Conservation (phyloP, 345 rosid genomes). For the Acer campestre region DNA sequence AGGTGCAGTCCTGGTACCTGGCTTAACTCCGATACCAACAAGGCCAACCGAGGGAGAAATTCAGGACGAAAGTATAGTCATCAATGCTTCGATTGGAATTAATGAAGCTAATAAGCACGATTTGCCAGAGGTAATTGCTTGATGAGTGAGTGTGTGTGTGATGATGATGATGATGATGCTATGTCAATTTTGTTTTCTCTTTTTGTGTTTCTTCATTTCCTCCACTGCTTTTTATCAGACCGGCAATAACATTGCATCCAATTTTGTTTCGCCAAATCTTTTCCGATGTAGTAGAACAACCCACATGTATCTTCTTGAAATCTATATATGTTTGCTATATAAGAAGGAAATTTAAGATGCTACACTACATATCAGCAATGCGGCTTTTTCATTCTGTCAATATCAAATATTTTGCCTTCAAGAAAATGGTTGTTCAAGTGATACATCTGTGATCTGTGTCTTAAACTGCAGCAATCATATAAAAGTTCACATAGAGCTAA, state of each 20-base stretch:
- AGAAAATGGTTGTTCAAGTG: not conserved
- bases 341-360: not conserved
- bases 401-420: conserved; percentile 3
- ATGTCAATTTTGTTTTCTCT: conserved; percentile 11
- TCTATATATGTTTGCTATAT: not conserved
- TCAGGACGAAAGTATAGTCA: conserved; percentile 22
- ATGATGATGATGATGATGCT: conserved; percentile 13
- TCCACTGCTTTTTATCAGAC: conserved; percentile 1
- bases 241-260: conserved; percentile 11
- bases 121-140: conserved; percentile 57
- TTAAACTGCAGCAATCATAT: not conserved
- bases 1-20: conserved; percentile 70
- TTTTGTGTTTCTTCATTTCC: not conserved
- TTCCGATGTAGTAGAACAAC: conserved; percentile 10
- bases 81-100: conserved; percentile 34
- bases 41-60: conserved; percentile 27
- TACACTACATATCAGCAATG: not conserved
- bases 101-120: conserved; percentile 31
- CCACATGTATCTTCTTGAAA: conserved; percentile 26
- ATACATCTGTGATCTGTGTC: no score
- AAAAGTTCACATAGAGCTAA: not conserved
- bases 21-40: conserved; percentile 41
- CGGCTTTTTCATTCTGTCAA: conserved; percentile 10
- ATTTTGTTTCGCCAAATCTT: conserved; percentile 15
- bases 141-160: conserved; percentile 29